Conservation (phyloP, 345 rosid species). For the Hirschfeldia incana region DNA sequence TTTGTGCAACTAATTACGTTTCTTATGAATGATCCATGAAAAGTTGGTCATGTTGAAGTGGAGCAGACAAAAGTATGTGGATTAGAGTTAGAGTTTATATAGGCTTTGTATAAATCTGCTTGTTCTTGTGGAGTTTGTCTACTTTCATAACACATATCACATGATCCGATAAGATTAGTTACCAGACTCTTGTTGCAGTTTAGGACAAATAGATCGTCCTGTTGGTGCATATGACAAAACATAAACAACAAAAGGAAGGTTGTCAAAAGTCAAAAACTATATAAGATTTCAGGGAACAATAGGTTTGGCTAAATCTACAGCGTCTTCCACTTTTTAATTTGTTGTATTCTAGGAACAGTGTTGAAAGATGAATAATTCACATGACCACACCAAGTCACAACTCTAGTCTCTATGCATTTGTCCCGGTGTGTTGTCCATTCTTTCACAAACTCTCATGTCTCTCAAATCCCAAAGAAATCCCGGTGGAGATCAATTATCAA, state of each 20-base stretch:
- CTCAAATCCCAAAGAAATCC: slow-evolving; percentile 30
- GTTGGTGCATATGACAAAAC: slow-evolving; percentile 18
- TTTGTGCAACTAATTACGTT: neutral
- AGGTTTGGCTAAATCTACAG: slow-evolving; percentile 29
- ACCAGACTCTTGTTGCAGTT: slow-evolving; percentile 30
- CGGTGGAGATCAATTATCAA: slow-evolving; percentile 5
- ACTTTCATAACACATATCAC: slow-evolving; percentile 34
- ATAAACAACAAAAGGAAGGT: slow-evolving; percentile 38
- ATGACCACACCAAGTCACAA: slow-evolving; percentile 29
- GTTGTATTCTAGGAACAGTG: slow-evolving; percentile 18
- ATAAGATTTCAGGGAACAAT: slow-evolving; percentile 10
- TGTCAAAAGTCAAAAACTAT: slow-evolving; percentile 12
- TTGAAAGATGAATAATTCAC: slow-evolving; percentile 31
- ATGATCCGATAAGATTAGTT: slow-evolving; percentile 23
- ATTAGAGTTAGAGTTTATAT: slow-evolving; percentile 26
- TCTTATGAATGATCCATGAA: neutral
- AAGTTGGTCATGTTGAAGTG: slow-evolving; percentile 1
- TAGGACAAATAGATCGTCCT: slow-evolving; percentile 22
- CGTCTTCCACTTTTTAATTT: slow-evolving; percentile 19
- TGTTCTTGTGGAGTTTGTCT: slow-evolving; percentile 55
- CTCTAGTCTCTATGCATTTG: slow-evolving; percentile 42
- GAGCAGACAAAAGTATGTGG: slow-evolving; percentile 22
- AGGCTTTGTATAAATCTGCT: slow-evolving; percentile 20
- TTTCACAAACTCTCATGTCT: slow-evolving; percentile 39
- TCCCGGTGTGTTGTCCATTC: slow-evolving; percentile 35